phyloP scores from a whole-genome alignment of 2,329 filamentous ascomycete genomes.

The Aspergillus sp. region DNA sequence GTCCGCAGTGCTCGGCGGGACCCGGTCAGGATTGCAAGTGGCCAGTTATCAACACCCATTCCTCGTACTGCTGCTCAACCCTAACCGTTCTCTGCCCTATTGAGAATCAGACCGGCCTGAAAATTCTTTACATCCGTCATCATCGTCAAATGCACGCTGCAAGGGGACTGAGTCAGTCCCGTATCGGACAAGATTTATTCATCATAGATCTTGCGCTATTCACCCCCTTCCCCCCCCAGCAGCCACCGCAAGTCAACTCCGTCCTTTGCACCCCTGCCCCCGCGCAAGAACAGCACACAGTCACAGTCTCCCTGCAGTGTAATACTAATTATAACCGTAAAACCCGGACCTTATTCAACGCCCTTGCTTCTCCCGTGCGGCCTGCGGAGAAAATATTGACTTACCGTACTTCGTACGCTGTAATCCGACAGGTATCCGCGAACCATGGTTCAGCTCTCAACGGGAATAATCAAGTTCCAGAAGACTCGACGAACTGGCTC shows the following conservation, averaged over 20 bases:
- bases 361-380: constrained; percentile 1
- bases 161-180: neutral
- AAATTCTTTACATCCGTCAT: neutral
- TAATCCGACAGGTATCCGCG: neutral
- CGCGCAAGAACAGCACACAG: neutral
- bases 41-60: no score
- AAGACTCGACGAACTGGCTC: constrained; percentile 6
- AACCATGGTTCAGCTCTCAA: constrained; percentile 16
- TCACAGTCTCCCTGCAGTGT: neutral
- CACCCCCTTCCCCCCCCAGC: neutral
- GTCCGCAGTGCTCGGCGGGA: no score
- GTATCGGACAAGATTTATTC: neutral
- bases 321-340: neutral
- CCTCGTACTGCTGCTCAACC: no score
- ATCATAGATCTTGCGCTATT: neutral
- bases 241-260: neutral
- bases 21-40: neutral
- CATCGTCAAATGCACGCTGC: neutral
- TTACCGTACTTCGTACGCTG: neutral
- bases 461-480: constrained; percentile 16
- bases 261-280: neutral
- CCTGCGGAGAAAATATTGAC: no score
- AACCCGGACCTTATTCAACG: neutral
- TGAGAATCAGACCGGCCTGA: neutral
- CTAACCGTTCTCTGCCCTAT: neutral